Evolutionary conservation across 192 early-diverging fungal species (phyloP).

Genomic region (Entomortierella parvispora): DNA sequence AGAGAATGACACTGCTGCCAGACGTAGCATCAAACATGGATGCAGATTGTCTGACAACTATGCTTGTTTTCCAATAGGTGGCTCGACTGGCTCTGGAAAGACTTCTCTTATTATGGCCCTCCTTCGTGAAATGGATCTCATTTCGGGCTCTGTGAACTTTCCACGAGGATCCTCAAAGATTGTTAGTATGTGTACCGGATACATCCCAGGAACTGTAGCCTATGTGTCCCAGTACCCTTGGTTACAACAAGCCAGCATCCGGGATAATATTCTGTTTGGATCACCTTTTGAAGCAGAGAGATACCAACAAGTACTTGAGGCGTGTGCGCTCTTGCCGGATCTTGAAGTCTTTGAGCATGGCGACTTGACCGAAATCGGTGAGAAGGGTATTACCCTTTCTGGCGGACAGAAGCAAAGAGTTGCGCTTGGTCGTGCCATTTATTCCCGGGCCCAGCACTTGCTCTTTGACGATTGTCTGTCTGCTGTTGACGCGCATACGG

Average conservation of each 20-base stretch:
- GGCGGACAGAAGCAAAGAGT: constrained; percentile 93
- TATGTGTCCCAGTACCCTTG: constrained; percentile 80
- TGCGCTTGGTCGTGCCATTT: constrained; percentile 87
- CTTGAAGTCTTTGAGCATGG: constrained; percentile 63
- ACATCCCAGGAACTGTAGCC: constrained; percentile 68
- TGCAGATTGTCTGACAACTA: neutral
- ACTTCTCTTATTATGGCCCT: constrained; percentile 82
- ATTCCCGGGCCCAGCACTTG: constrained; percentile 71
- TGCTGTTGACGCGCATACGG: constrained; percentile 87
- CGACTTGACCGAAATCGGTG: constrained; percentile 77
- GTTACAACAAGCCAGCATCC: constrained; percentile 71
- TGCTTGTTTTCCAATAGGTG: constrained; percentile 51
- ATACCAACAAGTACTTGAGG: constrained; percentile 64
- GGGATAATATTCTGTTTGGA: constrained; percentile 83
- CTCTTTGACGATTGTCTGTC: constrained; percentile 90
- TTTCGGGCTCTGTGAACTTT: constrained; percentile 52
- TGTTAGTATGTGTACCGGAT: constrained; percentile 24
- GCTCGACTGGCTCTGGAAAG: constrained; percentile 91
- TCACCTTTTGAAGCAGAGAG: constrained; percentile 54
- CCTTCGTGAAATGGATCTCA: constrained; percentile 66
- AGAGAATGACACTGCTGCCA: constrained; percentile 2
- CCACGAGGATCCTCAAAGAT: constrained; percentile 37
- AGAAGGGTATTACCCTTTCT: constrained; percentile 86
- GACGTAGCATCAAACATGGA: too few relatives aligned
- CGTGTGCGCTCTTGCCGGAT: constrained; percentile 71